Evolutionary conservation across 139 green algal genomes (phyloP), one percentile per base, ranked within the genome.

Genomic region (Chlorella sp.): DNA sequence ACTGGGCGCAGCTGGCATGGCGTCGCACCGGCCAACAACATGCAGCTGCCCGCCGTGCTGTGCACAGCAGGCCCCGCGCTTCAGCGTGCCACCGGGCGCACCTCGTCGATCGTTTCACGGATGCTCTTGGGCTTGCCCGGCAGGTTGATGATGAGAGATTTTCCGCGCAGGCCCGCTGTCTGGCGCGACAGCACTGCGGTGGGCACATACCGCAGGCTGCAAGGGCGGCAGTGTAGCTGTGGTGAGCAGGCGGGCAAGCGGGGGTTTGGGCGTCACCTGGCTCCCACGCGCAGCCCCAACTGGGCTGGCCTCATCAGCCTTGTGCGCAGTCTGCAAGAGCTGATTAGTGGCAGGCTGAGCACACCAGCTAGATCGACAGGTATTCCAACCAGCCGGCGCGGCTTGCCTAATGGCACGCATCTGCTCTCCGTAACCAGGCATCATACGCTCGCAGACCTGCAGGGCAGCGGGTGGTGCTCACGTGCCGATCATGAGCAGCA

Each of bases 51-150:
- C 16, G 26, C 63, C 63, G 38, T 30, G 60, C 63, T 34, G 28
- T 60, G 12, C 30, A 39, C n/a, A 71, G 34, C 1, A 41, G 64
- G 11, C 30, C 20, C 12, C 21, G 64, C 16, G 18, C 15, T 26
- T 30, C 69, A 4, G 28, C 70, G 4, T 6, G 17, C 25, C 72
- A 6, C n/a, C n/a, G n/a, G n/a, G 12, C 72, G 30, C 70, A 93
- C 94, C 90, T 98, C 96, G 83, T 98, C 96, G 73, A 98, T 94
- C 0, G 95, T 98, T 74, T 98, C 96, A 0, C 96, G 83, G 44
- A 98, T 98, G n/a, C 94, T 94, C 86, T 97, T 97, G 47, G 96
- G 96, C 83, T 97, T 98, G 26, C 96, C 96, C 47, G 95, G 96
- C 47, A 98, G 86, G 90, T 98, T 98, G 63, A 98, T 90, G 80